These are phyloP conservation scores for Bipolaris zeicola DNA, from an alignment of 2,329 filamentous ascomycete genomes.

Conservation along the genomic window DNA sequence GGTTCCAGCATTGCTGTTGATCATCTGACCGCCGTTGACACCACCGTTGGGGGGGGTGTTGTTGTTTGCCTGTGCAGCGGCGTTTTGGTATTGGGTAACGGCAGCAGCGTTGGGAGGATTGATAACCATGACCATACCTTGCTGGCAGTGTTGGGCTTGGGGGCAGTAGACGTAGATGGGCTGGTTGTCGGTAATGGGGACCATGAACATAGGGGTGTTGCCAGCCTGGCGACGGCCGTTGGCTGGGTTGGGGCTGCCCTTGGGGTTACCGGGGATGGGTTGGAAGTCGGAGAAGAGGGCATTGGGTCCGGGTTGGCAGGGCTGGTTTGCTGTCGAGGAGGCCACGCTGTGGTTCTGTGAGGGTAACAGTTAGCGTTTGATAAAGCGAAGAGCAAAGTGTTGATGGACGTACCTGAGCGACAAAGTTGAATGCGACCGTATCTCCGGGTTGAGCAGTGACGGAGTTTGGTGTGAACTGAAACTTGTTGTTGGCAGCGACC, in stretches of 20 bases:
- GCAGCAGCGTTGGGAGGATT: slow-evolving; percentile 54
- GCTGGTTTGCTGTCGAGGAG: slow-evolving; percentile 32
- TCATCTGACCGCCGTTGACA: slow-evolving; percentile 24
- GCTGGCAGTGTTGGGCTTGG: slow-evolving; percentile 70
- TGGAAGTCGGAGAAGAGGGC: slow-evolving; percentile 40
- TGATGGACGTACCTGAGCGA: slow-evolving; percentile 21
- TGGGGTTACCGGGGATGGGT: slow-evolving; percentile 25
- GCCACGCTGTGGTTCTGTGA: slow-evolving; percentile 37
- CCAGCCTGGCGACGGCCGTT: slow-evolving; percentile 26
- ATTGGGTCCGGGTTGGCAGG: slow-evolving; percentile 32
- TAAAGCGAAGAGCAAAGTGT: background rate
- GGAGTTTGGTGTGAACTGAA: slow-evolving; percentile 36
- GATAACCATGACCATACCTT: slow-evolving; percentile 75
- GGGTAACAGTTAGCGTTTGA: background rate
- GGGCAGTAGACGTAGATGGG: slow-evolving; percentile 81
- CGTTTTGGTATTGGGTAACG: slow-evolving; percentile 31
- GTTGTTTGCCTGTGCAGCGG: slow-evolving; percentile 35
- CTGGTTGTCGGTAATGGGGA: slow-evolving; percentile 51
- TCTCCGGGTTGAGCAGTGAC: slow-evolving; percentile 36
- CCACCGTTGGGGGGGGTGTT: slow-evolving; percentile 31
- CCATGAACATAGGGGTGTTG: slow-evolving; percentile 36
- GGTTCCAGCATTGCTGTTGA: slow-evolving; percentile 31
- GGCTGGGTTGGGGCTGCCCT: slow-evolving; percentile 19
- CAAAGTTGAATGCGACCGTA: slow-evolving; percentile 36
- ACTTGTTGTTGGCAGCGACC: slow-evolving; percentile 40